Conservation (phyloP, 2,329 filamentous ascomycete species). For the Colletotrichum sp. region DNA sequence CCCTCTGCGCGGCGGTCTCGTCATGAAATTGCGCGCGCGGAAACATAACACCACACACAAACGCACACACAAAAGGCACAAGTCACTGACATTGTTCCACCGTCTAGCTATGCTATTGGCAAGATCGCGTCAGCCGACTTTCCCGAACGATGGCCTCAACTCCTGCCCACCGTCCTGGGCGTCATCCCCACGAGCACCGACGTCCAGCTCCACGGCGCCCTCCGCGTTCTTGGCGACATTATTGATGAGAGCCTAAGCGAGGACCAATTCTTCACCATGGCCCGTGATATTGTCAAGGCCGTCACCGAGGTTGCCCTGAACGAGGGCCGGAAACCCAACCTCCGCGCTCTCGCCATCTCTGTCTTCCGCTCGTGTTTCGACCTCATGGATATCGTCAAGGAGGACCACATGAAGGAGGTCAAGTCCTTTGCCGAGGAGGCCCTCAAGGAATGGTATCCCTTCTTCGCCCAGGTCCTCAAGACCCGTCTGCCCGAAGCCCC, state of each 20-base stretch:
- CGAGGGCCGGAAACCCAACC: slow-evolving; percentile 72
- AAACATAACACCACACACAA: background rate
- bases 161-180: slow-evolving; percentile 80
- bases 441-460: slow-evolving; percentile 84
- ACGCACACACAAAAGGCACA: background rate
- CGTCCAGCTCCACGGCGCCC: slow-evolving; percentile 83
- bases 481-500: slow-evolving; percentile 72
- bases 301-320: slow-evolving; percentile 84
- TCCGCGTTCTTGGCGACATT: slow-evolving; percentile 86
- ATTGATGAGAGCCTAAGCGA: slow-evolving; percentile 94
- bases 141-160: slow-evolving; percentile 90
- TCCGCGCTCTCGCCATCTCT: slow-evolving; percentile 85
- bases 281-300: slow-evolving; percentile 81
- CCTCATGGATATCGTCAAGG: slow-evolving; percentile 94
- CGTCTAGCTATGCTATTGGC: slow-evolving; percentile 74
- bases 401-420: slow-evolving; percentile 86
- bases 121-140: slow-evolving; percentile 95
- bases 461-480: slow-evolving; percentile 83
- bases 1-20: background rate
- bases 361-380: slow-evolving; percentile 94
- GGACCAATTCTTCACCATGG: slow-evolving; percentile 92
- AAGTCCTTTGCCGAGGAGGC: slow-evolving; percentile 89
- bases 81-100: slow-evolving; percentile 13
- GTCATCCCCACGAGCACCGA: slow-evolving; percentile 80
- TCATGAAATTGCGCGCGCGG: background rate